Evolutionary conservation across 768 basidiomycete genomes (phyloP).

Genomic region (Lentinula sp.): DNA sequence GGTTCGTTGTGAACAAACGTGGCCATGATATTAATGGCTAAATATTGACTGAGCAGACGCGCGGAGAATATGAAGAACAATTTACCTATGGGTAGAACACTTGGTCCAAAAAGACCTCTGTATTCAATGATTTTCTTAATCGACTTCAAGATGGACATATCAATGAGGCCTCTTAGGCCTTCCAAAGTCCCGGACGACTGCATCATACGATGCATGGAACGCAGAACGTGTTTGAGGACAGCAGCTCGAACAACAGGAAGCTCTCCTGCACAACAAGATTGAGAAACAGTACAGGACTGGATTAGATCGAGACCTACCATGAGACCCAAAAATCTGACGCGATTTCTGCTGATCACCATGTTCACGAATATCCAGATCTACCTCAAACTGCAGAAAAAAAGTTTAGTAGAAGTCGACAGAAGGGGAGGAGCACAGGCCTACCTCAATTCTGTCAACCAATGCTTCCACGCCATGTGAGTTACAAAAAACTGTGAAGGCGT

Average conservation of each 20-base stretch:
- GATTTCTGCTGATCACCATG: constrained; percentile 37
- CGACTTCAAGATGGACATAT: constrained; percentile 78
- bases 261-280: constrained; percentile 38
- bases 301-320: constrained; percentile 31
- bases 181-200: constrained; percentile 91
- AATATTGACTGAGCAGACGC: constrained; percentile 6
- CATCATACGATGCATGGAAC: constrained; percentile 97
- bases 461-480: constrained; percentile 78
- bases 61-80: constrained; percentile 8
- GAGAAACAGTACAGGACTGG: not conserved
- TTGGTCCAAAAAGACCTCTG: constrained; percentile 79
- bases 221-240: constrained; percentile 84
- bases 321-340: constrained; percentile 42
- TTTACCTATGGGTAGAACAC: constrained; percentile 79
- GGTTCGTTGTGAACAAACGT: constrained; percentile 99
- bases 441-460: constrained; percentile 84
- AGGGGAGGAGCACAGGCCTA: constrained; percentile 26
- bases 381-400: constrained; percentile 46
- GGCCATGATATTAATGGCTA: constrained; percentile 92
- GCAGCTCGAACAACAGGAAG: constrained; percentile 70
- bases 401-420: not conserved
- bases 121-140: constrained; percentile 86
- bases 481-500: constrained; percentile 84
- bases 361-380: constrained; percentile 58
- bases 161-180: constrained; percentile 89